Percentiles rank a stretch among this genome's conserved stretches.
Evolutionary conservation across 2,329 filamentous ascomycete species (phyloP).

Genomic region (Plenodomus tracheiphilus): DNA sequence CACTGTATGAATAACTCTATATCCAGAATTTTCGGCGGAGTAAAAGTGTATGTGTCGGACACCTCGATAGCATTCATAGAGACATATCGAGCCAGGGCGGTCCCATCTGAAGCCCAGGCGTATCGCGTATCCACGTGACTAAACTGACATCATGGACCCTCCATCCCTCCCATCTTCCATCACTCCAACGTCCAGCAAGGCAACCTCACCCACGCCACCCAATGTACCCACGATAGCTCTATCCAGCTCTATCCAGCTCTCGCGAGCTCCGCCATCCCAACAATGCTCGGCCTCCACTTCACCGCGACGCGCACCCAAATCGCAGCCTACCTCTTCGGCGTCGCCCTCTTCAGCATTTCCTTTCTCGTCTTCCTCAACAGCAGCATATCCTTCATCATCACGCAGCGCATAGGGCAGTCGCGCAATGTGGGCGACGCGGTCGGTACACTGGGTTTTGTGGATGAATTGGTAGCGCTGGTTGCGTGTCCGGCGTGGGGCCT

Average conservation of each 20-base stretch:
- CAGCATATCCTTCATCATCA: constrained; percentile 82
- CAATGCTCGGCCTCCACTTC: constrained; percentile 50
- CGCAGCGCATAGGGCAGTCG: constrained; percentile 76
- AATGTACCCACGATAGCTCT: constrained; percentile 15
- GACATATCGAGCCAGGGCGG: too few relatives aligned
- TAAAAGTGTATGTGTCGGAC: too few relatives aligned
- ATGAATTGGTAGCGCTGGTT: constrained; percentile 79
- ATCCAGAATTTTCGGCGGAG: too few relatives aligned
- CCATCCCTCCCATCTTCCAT: background rate
- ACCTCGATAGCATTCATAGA: too few relatives aligned
- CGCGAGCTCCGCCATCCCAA: constrained; percentile 21
- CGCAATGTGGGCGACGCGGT: constrained; percentile 76
- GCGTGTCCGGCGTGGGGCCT: constrained; percentile 82
- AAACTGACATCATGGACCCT: background rate
- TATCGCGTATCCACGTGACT: too few relatives aligned
- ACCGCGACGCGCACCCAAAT: constrained; percentile 62
- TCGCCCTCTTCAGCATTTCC: constrained; percentile 83
- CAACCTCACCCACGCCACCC: background rate
- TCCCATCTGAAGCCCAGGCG: too few relatives aligned
- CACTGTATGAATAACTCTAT: too few relatives aligned
- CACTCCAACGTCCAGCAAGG: too few relatives aligned
- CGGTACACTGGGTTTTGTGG: constrained; percentile 81
- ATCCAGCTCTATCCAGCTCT: constrained; percentile 29
- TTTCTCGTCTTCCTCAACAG: constrained; percentile 90
- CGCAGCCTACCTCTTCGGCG: constrained; percentile 75